phyloP scores from a whole-genome alignment of 768 basidiomycete genomes.

The Suillus brevipes region DNA sequence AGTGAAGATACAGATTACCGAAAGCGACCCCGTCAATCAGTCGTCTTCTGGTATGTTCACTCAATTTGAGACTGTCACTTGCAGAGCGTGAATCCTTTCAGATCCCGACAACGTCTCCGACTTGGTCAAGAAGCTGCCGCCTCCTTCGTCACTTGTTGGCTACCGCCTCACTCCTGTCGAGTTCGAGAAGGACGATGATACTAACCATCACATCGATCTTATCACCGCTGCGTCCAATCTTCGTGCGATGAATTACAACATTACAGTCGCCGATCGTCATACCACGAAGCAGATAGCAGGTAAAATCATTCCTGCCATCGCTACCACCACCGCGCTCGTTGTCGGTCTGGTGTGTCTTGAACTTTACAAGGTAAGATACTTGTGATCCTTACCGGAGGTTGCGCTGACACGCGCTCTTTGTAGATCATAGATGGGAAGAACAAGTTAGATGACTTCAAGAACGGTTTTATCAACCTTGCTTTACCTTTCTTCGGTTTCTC shows the following conservation, averaged over 20 bases:
- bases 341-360: conserved; percentile 96
- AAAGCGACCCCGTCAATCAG: conserved; percentile 83
- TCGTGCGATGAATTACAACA: conserved; percentile 93
- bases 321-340: conserved; percentile 95
- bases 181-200: conserved; percentile 99
- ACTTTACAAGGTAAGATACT: conserved; percentile 79
- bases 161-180: conserved; percentile 94
- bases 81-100: conserved; percentile 22
- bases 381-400: background rate
- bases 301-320: conserved; percentile 99
- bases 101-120: conserved; percentile 54
- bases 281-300: conserved; percentile 97
- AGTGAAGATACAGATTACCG: conserved; percentile 90
- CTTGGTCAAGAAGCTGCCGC: conserved; percentile 70
- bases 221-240: conserved; percentile 97
- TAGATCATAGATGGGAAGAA: conserved; percentile 95
- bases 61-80: background rate
- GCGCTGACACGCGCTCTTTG: background rate
- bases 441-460: conserved; percentile 94
- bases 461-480: conserved; percentile 97
- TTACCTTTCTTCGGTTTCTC: conserved; percentile 99
- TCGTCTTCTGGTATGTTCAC: conserved; percentile 28
- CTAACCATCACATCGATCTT: conserved; percentile 98
- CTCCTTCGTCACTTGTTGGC: conserved; percentile 91
- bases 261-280: conserved; percentile 83